These are phyloP conservation scores for Botrytis paeoniae DNA, from an alignment of 2,329 filamentous ascomycete genomes.

Conservation along the genomic window DNA sequence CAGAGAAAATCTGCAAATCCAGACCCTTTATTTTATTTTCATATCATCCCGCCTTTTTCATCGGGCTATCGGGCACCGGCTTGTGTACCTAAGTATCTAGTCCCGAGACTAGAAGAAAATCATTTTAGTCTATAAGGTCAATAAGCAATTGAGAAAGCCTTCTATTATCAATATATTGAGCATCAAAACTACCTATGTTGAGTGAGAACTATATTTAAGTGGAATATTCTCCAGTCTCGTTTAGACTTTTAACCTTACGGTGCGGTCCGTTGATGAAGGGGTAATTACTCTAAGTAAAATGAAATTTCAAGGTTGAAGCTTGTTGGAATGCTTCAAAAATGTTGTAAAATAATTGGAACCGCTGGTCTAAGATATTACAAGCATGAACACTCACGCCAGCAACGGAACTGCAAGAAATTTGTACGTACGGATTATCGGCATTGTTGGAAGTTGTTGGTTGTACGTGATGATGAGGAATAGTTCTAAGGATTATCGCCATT, in stretches of 20 bases:
- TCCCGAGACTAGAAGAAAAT: constrained; percentile 4
- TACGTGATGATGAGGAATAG: constrained; percentile 5
- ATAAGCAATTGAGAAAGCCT: constrained; percentile 1
- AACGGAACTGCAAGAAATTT: constrained; percentile 15
- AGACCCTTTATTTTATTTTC: constrained; percentile 3
- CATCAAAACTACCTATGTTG: neutral
- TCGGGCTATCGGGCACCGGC: constrained; percentile 10
- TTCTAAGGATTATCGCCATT: neutral
- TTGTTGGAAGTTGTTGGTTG: neutral
- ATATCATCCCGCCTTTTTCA: constrained; percentile 9
- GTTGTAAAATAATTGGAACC: neutral
- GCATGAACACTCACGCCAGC: constrained; percentile 15
- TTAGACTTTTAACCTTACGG: neutral
- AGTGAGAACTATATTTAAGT: neutral
- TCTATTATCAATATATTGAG: neutral
- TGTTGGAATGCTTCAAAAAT: constrained; percentile 1
- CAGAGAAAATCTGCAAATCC: constrained; percentile 7
- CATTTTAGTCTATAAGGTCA: neutral
- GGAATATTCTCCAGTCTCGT: neutral
- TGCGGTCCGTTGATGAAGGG: constrained; percentile 17
- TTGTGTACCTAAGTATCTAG: neutral
- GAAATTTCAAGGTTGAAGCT: constrained; percentile 4
- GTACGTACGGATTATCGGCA: constrained; percentile 8
- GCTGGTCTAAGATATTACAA: neutral
- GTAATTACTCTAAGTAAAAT: neutral